Base-by-base conservation (phyloP, 345 rosid genomes). In the Angophora floribunda region DNA sequence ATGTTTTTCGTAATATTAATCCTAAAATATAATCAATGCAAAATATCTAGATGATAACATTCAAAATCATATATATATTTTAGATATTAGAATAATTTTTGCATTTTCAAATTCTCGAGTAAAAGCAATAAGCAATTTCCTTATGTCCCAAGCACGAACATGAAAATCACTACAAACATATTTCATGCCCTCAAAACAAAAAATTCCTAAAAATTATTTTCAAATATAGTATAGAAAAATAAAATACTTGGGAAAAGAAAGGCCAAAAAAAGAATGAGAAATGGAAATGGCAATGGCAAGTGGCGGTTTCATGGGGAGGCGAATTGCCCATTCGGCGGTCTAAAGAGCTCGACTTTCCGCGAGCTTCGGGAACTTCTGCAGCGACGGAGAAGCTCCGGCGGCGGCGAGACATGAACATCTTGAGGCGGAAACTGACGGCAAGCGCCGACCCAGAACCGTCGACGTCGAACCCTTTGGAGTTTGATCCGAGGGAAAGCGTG, bases 31-130 rank as follows among this genome's bases (percentile, higher is more conserved):
- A 14, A 65, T 65, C 4, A 30, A 15, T 1, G 2, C 3, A 0
- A 30, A 30, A 15, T 30, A 30, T 30, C 17, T 0, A 0, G 19
- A 65, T 0, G 8, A 1, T 7, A 11, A 30, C 44, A 14, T 65
- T 15, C 0, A 65, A 0, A 30, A 65, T 30, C 9, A 30, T 13
- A 30, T 30, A 30, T 30, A 19, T 17, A 17, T 61, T 61, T 61
- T 28, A 61, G 6, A 13, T 28, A 63, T 13, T 2, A 1, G n/a
- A 63, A n/a, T n/a, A 30, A 30, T 65, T 65, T 65, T 65, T 65
- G 1, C 3, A 16, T 15, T 32, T 67, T 67, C 22, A 67, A 67
- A 30, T 67, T 32, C 12, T 67, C 9, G 12, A 16, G 79, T 32
- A 4, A 67, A 67, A 7, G 45, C 13, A 32, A 32, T 32, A 32